Evolutionary conservation across 2,329 filamentous ascomycete species (phyloP), one percentile per base, ranked within the genome.

Genomic region (Colletotrichum sp.): DNA sequence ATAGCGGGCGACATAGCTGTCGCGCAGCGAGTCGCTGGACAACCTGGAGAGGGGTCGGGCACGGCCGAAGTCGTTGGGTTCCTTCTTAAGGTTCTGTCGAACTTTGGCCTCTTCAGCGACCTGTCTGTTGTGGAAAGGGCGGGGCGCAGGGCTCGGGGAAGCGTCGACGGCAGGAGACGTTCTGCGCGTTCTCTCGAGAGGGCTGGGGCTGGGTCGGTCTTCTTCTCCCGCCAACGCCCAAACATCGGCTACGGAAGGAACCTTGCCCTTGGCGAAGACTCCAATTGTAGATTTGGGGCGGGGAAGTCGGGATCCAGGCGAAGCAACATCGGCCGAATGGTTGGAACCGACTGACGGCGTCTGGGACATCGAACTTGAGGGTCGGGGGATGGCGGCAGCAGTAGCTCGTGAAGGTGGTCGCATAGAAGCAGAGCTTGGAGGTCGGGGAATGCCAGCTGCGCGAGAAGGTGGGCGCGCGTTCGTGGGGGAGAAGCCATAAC

Each of bases 61-160:
- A 78, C n/a, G 80, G 78, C 26, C 82, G 38, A 77, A 81, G 56
- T 83, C 83, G 9, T 85, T 73, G 21, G 82, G 81, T 58, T 83
- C 82, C 4, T 80, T 79, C 8, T 77, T 80, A 16, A 83, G 70
- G 18, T 79, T 68, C 71, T 79, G 79, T 38, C 83, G 81, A 76
- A 81, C 76, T 43, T 80, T 81, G 34, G 73, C 77, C 52, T 86
- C 82, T 21, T 84, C 82, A 1, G 81, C 79, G 2, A 81, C 82
- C 62, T 78, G 80, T 38, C 80, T 81, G 21, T 81, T 79, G 15
- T 86, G 85, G 85, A 87, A 87, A 9, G 83, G 79, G 36, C 89
- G 83, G 3, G 89, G 89, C 2, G 89, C 89, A 1, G 89, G 89
- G 70, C 89, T 90, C 1, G 89, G 89, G 3, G 88, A 90, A 21